Evolutionary conservation across 768 basidiomycete genomes (phyloP).

Genomic region (Lactarius vividus): DNA sequence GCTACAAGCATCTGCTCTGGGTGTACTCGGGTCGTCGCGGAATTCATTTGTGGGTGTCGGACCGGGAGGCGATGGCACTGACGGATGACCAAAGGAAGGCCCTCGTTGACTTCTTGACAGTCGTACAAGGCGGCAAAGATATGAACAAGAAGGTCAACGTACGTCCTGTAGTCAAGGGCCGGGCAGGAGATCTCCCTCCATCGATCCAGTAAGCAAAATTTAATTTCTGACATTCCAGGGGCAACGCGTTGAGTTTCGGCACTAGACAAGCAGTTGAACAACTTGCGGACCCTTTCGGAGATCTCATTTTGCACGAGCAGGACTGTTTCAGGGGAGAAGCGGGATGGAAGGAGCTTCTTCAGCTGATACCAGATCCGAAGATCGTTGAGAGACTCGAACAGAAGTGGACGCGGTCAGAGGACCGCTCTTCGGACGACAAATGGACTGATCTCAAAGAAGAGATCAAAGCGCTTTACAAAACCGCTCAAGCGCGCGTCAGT

Average conservation of each 20-base stretch:
- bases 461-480: constrained; percentile 36
- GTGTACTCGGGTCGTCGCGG: constrained; percentile 98
- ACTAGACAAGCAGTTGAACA: constrained; percentile 40
- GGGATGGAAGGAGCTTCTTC: constrained; percentile 72
- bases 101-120: constrained; percentile 83
- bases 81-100: constrained; percentile 90
- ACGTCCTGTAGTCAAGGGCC: constrained; percentile 37
- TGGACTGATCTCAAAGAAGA: constrained; percentile 64
- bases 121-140: constrained; percentile 79
- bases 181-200: constrained; percentile 58
- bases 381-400: constrained; percentile 48
- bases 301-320: constrained; percentile 77
- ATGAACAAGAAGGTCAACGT: constrained; percentile 82
- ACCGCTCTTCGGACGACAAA: constrained; percentile 60
- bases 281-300: constrained; percentile 56
- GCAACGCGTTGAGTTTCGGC: constrained; percentile 4
- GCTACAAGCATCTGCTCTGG: constrained; percentile 89
- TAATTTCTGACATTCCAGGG: not conserved
- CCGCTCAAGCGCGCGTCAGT: constrained; percentile 37
- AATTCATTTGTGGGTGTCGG: constrained; percentile 97
- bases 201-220: constrained; percentile 52
- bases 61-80: constrained; percentile 80
- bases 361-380: constrained; percentile 65
- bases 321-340: constrained; percentile 70
- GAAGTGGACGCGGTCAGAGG: constrained; percentile 56